A percentile compares a stretch with the other conserved stretches of the same genome.
phyloP scores from a whole-genome alignment of 139 green algal species.

The Chlorella sp. region DNA sequence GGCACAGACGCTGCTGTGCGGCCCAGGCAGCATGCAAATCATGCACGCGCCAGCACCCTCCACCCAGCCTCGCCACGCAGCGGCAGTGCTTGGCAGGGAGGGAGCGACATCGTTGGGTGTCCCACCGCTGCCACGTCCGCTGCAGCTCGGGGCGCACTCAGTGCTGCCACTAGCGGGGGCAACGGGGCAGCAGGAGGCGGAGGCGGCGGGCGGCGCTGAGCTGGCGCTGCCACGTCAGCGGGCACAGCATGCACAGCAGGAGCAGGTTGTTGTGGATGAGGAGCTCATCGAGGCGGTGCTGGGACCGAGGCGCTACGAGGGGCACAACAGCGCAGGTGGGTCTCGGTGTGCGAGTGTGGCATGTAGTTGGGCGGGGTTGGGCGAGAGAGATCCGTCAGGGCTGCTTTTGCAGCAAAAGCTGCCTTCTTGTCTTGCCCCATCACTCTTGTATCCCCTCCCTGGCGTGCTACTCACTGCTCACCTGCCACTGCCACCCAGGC shows the following conservation, averaged over 20 bases:
- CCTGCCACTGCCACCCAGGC: not conserved
- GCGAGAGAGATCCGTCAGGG: not conserved
- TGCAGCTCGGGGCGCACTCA: not conserved
- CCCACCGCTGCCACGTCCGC: not conserved
- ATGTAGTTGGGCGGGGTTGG: not conserved
- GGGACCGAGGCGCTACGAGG: slow-evolving; percentile 62
- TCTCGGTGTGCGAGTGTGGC: not conserved
- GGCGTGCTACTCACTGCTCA: not conserved
- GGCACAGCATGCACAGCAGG: not conserved
- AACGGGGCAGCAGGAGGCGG: not conserved
- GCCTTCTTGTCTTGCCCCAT: not conserved
- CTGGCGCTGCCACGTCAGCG: not conserved
- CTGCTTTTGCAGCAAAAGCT: not conserved
- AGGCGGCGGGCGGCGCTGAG: not conserved
- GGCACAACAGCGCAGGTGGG: slow-evolving; percentile 34
- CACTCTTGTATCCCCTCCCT: too few species aligned
- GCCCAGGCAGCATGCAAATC: slow-evolving; percentile 38
- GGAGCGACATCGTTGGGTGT: not conserved
- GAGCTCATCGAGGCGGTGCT: slow-evolving; percentile 76
- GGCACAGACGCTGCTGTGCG: slow-evolving; percentile 3
- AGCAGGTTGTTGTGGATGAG: slow-evolving; percentile 58
- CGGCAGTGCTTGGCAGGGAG: too few species aligned
- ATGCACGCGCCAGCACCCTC: not conserved
- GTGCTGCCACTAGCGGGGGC: not conserved
- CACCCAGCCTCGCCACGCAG: not conserved